Conservation (phyloP, 768 basidiomycete species). For the Phylloporus rhodoxanthus region DNA sequence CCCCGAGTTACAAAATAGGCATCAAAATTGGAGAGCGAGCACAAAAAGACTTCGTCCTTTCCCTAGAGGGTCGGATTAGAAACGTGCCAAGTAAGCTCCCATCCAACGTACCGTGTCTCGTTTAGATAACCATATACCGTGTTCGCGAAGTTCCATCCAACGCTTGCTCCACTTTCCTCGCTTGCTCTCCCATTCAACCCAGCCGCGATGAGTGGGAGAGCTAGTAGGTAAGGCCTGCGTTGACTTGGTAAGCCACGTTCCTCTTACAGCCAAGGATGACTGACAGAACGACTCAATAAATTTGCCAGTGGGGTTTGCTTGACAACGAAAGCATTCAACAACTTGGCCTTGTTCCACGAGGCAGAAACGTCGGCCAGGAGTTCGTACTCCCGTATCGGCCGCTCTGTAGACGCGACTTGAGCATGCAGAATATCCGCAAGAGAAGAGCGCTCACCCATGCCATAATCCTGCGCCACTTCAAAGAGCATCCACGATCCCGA, state of each 20-base stretch:
- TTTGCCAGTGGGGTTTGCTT: conserved; percentile 64
- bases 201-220: conserved; percentile 45
- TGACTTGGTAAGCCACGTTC: conserved; percentile 38
- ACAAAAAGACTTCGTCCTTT: conserved; percentile 78
- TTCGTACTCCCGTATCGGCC: conserved; percentile 86
- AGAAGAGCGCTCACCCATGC: conserved; percentile 63
- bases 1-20: conserved; percentile 72
- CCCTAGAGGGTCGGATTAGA: conserved; percentile 41
- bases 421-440: neutral
- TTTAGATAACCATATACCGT: conserved; percentile 82
- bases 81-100: neutral
- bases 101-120: conserved; percentile 65
- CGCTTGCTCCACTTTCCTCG: conserved; percentile 94
- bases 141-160: conserved; percentile 82
- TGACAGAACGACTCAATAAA: conserved; percentile 53
- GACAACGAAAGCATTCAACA: conserved; percentile 74
- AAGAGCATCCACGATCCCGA: conserved; percentile 83
- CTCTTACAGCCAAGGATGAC: conserved; percentile 30
- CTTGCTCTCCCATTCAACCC: conserved; percentile 86
- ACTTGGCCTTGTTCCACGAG: conserved; percentile 84
- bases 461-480: conserved; percentile 86
- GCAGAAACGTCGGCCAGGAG: conserved; percentile 69
- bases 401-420: conserved; percentile 48
- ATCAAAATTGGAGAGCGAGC: conserved; percentile 85
- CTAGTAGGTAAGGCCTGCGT: conserved; percentile 44